Base-by-base conservation (phyloP, 108 stramenopile species). In the Pelagomonas calceolata region DNA sequence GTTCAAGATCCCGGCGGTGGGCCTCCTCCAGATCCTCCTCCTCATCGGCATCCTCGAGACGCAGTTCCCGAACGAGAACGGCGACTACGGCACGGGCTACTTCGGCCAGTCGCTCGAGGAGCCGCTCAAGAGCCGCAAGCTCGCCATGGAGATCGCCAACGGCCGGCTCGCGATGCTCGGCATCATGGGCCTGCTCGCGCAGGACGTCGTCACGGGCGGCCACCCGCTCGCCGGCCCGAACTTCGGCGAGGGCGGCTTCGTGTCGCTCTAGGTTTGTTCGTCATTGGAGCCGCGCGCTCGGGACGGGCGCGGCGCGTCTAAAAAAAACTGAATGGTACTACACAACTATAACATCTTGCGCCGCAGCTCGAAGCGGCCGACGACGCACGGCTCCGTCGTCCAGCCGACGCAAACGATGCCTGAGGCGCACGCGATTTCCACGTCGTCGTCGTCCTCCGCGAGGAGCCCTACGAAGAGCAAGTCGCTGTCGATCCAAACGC, bases 161-260 rank as follows among this genome's bases (percentile, higher is more conserved):
- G 70, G 70, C 33, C 70, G 70, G 63, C 70, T 70, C 63, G 70
- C 70, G 17, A 70, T 70, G 70, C 32, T 70, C 29, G 70, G 35
- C 34, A 70, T 70, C 60, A 63, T 70, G 60, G 70, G 63, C 26
- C 63, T 70, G 35, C 32, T 70, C 44, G 63, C 51, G n/a, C 70
- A 70, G 70, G 70, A 70, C 65, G 51, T 60, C 51, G 51, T 60
- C 51, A 26, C 51, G 21, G 21, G 29, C 21, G 51, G 51, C 51
- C 7, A 1, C 7, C 51, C 51, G 21, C 29, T 60, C 51, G 51
- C 18, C 51, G 51, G 51, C 51, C 51, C 51, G 21, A 17, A 60
- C 21, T 60, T 60, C 51, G 51, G 29, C 21, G 29, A 17, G 7
- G 51, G 51, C 51, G 29, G 21, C 7, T 60, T 60, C 51, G 29